Conservation (phyloP, 2,329 filamentous ascomycete genomes). For the Hymenoscyphus linearis region DNA sequence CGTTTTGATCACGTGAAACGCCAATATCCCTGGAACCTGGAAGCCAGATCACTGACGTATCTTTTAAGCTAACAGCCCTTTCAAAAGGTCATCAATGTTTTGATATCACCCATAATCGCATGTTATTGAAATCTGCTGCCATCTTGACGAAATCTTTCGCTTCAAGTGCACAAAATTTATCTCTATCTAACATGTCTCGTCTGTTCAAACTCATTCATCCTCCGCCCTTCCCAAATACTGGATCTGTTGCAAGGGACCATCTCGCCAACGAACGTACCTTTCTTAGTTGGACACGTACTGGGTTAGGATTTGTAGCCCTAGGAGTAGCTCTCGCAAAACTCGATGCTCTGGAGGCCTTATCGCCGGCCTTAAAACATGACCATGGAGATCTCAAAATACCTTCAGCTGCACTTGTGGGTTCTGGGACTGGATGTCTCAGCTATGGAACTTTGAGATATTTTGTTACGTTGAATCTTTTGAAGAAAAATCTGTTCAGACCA, state of each 20-base stretch:
- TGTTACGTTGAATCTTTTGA: slow-evolving; percentile 36
- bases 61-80: neutral
- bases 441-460: slow-evolving; percentile 46
- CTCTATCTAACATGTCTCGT: slow-evolving; percentile 11
- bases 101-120: neutral
- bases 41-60: neutral
- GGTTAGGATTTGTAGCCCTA: slow-evolving; percentile 46
- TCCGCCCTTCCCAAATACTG: slow-evolving; percentile 36
- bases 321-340: slow-evolving; percentile 45
- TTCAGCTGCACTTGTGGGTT: slow-evolving; percentile 39
- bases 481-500: slow-evolving; percentile 43
- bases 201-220: slow-evolving; percentile 18
- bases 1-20: neutral
- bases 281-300: slow-evolving; percentile 47
- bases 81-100: neutral
- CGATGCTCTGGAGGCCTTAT: slow-evolving; percentile 38
- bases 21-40: neutral
- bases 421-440: slow-evolving; percentile 40
- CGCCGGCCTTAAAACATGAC: slow-evolving; percentile 25
- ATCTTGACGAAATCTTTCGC: neutral
- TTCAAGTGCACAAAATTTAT: neutral
- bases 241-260: slow-evolving; percentile 45
- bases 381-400: slow-evolving; percentile 33
- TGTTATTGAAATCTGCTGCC: neutral
- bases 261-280: slow-evolving; percentile 47